Base-by-base conservation (phyloP, 208 protist species). In the Angomonas ambiguus region DNA sequence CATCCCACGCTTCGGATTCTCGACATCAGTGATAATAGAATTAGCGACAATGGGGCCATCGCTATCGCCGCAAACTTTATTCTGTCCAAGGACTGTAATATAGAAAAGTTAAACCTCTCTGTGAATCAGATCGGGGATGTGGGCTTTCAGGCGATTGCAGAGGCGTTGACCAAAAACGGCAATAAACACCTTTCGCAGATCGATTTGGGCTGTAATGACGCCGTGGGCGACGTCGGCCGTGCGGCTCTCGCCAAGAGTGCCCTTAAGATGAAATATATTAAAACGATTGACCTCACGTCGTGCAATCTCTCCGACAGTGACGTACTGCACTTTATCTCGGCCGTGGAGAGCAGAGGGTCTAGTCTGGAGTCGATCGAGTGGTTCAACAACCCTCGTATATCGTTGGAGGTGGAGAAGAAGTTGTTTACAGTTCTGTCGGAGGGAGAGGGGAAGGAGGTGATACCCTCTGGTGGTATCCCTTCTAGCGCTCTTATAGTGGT, bases 351-450 rank as follows among this genome's bases (percentile, higher is more conserved):
- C 38, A 56, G 68, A 22, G 62, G 33, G 28, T 85, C 76, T 18
- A 88, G 84, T 35, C 74, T 95, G 24, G 71, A 45, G 2, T 56
- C 41, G 16, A 67, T 95, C 10, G 89, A 91, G 73, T 91, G 84
- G 86, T 92, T 80, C 76, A 93, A 95, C 73, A 94, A 94, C 65
- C 88, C 88, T 2, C 77, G 72, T 38, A 89, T 94, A 38, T 57
- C 65, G 51, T 68, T 80, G 13, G 70, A 31, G 30, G 78, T 80
- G n/a, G 88, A 90, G 74, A 79, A 80, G 70, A 51, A 48, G 34
- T 74, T 94, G 2, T 70, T 80, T 60, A 77, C 84, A 20, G 77
- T 80, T 1, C 8, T 53, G 18, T 53, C 45, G 45, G 18, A 53
- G 45, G 74, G 89, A 32, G 68, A 80, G 27, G 67, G 53, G 45